Conservation (phyloP, 305 asterid species). For the Plantago coronopus region DNA sequence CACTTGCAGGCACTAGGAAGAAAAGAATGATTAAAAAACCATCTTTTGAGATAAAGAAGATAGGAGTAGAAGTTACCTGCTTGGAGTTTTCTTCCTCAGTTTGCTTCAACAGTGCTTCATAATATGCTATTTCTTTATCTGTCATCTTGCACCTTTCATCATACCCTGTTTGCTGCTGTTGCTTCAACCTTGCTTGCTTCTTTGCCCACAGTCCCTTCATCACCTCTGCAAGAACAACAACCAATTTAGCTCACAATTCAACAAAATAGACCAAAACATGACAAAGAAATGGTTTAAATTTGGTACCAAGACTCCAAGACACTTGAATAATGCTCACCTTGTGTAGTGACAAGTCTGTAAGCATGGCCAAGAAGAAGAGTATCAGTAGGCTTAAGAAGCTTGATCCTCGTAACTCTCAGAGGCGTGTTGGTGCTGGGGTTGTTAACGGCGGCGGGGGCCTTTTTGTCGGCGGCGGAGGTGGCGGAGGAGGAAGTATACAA, state of each 20-base stretch:
- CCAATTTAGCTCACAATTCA: not conserved
- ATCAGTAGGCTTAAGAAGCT: conserved; percentile 76
- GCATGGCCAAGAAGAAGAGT: conserved; percentile 80
- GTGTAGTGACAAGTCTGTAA: conserved; percentile 71
- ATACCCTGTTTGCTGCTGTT: conserved; percentile 28
- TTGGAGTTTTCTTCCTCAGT: conserved; percentile 37
- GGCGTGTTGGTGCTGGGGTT: conserved; percentile 26
- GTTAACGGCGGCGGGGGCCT: conserved; percentile 7
- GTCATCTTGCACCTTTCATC: conserved; percentile 30
- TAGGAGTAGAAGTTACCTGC: conserved; percentile 51
- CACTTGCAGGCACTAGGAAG: not conserved
- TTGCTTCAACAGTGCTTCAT: conserved; percentile 41
- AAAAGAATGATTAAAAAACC: not conserved
- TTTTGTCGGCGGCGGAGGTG: conserved; percentile 23
- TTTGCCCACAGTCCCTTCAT: conserved; percentile 80
- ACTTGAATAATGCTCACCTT: conserved; percentile 40
- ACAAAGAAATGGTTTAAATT: not conserved
- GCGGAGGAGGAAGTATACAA: conserved; percentile 35
- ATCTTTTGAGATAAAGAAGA: not conserved
- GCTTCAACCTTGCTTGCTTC: conserved; percentile 65
- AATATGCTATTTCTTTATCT: conserved; percentile 40
- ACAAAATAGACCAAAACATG: not conserved
- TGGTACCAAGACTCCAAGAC: not conserved
- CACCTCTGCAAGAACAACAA: conserved; percentile 44
- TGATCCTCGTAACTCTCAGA: conserved; percentile 61